Conservation (phyloP, 1,139 yeast species). For the Chernovozyma aurita region DNA sequence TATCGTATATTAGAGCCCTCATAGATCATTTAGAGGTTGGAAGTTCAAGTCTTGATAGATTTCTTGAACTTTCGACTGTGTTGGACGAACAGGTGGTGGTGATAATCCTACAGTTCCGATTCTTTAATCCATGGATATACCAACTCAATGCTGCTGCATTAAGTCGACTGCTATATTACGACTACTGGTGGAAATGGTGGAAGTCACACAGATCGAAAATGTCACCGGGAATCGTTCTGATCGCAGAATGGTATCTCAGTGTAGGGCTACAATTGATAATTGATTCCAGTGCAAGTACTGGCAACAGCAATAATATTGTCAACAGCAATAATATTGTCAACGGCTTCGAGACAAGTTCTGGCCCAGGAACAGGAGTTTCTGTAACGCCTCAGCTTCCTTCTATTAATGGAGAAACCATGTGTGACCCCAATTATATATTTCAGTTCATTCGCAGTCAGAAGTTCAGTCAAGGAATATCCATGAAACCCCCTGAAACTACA, state of each 20-base stretch:
- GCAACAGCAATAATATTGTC: no score
- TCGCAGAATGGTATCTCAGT: conserved; percentile 26
- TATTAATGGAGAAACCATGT: background rate
- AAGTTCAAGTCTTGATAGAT: background rate
- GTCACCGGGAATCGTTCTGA: background rate
- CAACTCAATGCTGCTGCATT: background rate
- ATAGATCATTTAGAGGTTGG: background rate
- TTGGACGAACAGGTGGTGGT: conserved; percentile 6
- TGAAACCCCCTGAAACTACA: background rate
- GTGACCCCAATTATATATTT: background rate
- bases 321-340: no score
- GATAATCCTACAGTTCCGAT: conserved; percentile 22
- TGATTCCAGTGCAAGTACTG: no score
- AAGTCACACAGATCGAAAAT: background rate
- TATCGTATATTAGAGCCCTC: background rate
- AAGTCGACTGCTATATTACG: background rate
- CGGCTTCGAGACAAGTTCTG: background rate
- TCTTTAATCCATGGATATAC: conserved; percentile 27
- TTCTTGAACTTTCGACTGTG: background rate
- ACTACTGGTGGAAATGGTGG: conserved; percentile 6
- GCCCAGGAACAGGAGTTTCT: background rate
- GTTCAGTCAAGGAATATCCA: background rate
- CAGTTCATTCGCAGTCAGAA: background rate
- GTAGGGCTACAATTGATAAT: conserved; percentile 12
- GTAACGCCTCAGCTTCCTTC: background rate